Conservation (phyloP, 257 asterid species). For the Solanum rostratum region DNA sequence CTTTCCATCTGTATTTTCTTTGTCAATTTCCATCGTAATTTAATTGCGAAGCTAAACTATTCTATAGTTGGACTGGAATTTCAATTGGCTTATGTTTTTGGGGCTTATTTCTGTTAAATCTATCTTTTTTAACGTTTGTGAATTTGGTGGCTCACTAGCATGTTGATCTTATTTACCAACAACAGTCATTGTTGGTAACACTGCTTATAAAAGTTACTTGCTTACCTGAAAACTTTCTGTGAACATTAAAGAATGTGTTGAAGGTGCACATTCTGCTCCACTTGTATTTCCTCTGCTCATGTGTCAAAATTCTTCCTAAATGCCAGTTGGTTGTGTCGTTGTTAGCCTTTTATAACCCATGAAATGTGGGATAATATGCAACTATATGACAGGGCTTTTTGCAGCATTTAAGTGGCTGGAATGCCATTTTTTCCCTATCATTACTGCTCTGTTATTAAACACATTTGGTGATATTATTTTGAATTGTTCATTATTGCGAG, state of each 20-base stretch:
- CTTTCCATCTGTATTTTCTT: background rate
- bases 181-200: background rate
- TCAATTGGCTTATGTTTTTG: background rate
- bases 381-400: background rate
- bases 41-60: background rate
- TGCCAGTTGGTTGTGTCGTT: background rate
- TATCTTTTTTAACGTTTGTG: background rate
- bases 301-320: background rate
- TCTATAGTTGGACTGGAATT: background rate
- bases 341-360: background rate
- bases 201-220: background rate
- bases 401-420: background rate
- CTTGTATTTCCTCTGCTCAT: background rate
- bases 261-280: background rate
- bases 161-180: background rate
- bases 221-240: background rate
- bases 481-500: background rate
- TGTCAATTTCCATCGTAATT: background rate
- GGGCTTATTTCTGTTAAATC: background rate
- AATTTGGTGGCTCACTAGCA: background rate
- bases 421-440: background rate
- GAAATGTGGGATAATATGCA: background rate
- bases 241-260: background rate
- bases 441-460: background rate
- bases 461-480: background rate